Evolutionary conservation across 148 eudicot species (phyloP).

Genomic region (Arctostaphylos glauca): DNA sequence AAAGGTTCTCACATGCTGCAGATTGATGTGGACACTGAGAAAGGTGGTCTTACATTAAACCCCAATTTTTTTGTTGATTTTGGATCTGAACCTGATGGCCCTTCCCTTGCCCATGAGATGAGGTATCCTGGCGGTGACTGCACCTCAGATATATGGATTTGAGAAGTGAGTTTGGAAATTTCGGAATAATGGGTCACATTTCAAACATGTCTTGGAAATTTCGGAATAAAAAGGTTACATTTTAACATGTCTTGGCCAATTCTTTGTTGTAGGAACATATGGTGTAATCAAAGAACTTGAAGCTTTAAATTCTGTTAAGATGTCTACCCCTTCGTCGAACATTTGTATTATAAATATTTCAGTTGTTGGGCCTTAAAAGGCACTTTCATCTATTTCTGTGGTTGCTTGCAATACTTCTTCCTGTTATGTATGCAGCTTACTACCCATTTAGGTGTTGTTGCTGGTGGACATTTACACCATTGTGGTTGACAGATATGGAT

Average conservation of each 20-base stretch:
- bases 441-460: neutral
- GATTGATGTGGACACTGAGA: constrained; percentile 81
- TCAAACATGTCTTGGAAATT: neutral
- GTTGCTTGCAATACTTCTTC: neutral
- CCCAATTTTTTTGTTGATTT: constrained; percentile 89
- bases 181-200: constrained; percentile 2
- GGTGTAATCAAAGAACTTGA: neutral
- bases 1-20: constrained; percentile 92
- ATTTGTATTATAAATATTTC: neutral
- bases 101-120: constrained; percentile 95
- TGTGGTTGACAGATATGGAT: neutral
- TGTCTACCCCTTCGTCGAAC: neutral
- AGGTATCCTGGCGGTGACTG: constrained; percentile 99
- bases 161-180: constrained; percentile 13
- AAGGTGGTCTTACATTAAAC: constrained; percentile 80
- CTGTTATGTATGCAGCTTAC: neutral
- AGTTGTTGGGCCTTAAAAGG: neutral
- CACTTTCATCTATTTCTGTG: neutral
- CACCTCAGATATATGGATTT: constrained; percentile 96
- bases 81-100: constrained; percentile 89
- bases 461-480: neutral
- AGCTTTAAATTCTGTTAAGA: neutral
- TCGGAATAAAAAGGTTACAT: too few species aligned
- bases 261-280: neutral
- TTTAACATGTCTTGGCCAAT: too few species aligned